Evolutionary conservation across 1,139 yeast species (phyloP).

Genomic region (Waltiozyma sp.): DNA sequence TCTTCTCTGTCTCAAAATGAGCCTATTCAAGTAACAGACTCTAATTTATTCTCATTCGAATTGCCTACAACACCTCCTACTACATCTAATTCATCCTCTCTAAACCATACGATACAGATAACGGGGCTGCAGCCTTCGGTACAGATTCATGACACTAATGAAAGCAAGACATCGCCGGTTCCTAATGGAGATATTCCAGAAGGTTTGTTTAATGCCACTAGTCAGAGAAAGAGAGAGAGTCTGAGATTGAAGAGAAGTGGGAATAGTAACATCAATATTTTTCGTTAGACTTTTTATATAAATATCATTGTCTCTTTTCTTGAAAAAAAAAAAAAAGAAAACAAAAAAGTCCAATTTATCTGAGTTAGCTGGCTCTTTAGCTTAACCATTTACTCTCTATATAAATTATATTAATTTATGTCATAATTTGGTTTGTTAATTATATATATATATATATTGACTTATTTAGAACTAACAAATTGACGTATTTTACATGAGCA

Average conservation of each 20-base stretch:
- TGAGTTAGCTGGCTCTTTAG: too few relatives aligned
- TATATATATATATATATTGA: too few relatives aligned
- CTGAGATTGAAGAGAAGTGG: constrained; percentile 26
- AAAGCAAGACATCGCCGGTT: neutral
- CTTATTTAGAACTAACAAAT: too few relatives aligned
- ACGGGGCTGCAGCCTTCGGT: constrained; percentile 13
- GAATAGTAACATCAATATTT: constrained; percentile 17
- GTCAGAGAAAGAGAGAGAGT: constrained; percentile 29
- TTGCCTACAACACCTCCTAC: constrained; percentile 11
- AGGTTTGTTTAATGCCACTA: constrained; percentile 23
- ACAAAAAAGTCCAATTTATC: too few relatives aligned
- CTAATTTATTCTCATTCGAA: constrained; percentile 14
- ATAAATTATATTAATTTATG: too few relatives aligned
- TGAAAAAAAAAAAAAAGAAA: too few relatives aligned
- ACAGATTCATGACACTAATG: neutral
- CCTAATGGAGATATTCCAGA: constrained; percentile 8
- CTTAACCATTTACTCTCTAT: too few relatives aligned
- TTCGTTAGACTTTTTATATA: too few relatives aligned
- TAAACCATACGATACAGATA: neutral
- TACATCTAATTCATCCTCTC: constrained; percentile 2
- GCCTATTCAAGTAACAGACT: neutral
- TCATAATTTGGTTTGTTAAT: too few relatives aligned
- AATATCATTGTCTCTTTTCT: too few relatives aligned
- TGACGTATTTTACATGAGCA: too few relatives aligned
- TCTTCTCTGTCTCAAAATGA: neutral